A percentile compares a stretch with the other conserved stretches of the same genome.
phyloP scores from a whole-genome alignment of 1,284 basidiomycete genomes.

The Veloporphyrellus conicus region DNA sequence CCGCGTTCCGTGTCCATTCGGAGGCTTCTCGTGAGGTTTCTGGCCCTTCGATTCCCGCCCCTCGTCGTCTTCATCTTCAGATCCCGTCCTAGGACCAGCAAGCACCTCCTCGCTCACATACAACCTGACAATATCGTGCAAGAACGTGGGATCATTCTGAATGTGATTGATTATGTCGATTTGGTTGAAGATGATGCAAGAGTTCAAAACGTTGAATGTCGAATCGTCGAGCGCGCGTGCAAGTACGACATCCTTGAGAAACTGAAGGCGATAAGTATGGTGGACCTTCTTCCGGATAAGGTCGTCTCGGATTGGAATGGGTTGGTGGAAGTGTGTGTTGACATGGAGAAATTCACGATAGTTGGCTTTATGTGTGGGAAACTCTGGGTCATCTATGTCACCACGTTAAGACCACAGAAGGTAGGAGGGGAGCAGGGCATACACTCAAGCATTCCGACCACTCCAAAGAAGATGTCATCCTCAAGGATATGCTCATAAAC shows the following conservation, averaged over 20 bases:
- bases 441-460: conserved; percentile 98
- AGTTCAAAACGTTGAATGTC: conserved; percentile 95
- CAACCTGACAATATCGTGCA: conserved; percentile 73
- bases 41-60: conserved; percentile 22
- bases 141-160: conserved; percentile 71
- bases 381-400: conserved; percentile 87
- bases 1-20: conserved; percentile 24
- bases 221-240: conserved; percentile 93
- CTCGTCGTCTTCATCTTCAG: conserved; percentile 31
- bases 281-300: conserved; percentile 84
- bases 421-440: conserved; percentile 33
- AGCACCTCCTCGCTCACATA: conserved; percentile 71
- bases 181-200: conserved; percentile 98
- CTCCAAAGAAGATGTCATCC: conserved; percentile 89
- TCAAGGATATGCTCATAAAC: conserved; percentile 95
- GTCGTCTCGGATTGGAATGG: conserved; percentile 75
- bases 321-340: conserved; percentile 80
- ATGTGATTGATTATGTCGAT: conserved; percentile 95
- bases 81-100: conserved; percentile 29
- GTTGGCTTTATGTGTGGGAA: conserved; percentile 90
- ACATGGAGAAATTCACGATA: conserved; percentile 90
- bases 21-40: conserved; percentile 33
- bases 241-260: conserved; percentile 97
- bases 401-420: conserved; percentile 11
- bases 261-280: conserved; percentile 93